phyloP scores from a whole-genome alignment of 352 stramenopile genomes.

The Globisporangium orthogonon region DNA sequence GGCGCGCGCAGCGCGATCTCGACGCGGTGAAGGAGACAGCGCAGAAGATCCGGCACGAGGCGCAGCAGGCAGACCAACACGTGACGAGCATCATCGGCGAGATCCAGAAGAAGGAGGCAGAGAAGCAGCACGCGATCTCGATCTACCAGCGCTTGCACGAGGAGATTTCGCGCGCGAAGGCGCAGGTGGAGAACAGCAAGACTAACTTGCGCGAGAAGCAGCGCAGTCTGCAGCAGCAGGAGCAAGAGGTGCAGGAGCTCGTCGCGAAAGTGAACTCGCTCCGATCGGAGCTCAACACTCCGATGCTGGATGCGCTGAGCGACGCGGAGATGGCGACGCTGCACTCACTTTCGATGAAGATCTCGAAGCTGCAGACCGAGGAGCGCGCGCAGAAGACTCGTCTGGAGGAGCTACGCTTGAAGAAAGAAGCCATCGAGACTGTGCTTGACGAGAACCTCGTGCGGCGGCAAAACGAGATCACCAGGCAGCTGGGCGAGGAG shows the following conservation, averaged over 20 bases:
- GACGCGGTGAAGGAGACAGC: constrained; percentile 67
- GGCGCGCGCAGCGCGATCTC: constrained; percentile 65
- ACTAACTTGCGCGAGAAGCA: constrained; percentile 46
- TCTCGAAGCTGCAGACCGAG: constrained; percentile 79
- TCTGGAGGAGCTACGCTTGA: constrained; percentile 86
- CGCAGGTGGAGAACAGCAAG: constrained; percentile 66
- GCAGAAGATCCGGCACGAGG: constrained; percentile 78
- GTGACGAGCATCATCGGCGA: constrained; percentile 77
- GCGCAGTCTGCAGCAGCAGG: constrained; percentile 44
- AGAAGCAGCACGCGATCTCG: constrained; percentile 71
- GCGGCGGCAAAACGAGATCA: constrained; percentile 71
- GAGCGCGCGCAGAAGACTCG: constrained; percentile 75
- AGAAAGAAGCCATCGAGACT: constrained; percentile 86
- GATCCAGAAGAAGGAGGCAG: constrained; percentile 78
- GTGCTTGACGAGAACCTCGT: constrained; percentile 92
- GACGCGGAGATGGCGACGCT: constrained; percentile 39
- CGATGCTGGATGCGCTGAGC: constrained; percentile 72
- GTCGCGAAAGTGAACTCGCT: constrained; percentile 43
- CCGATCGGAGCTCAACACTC: constrained; percentile 51
- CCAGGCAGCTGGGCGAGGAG: constrained; percentile 47
- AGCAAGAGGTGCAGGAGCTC: constrained; percentile 62
- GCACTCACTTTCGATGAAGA: constrained; percentile 55
- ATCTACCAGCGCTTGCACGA: constrained; percentile 72
- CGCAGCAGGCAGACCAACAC: constrained; percentile 88
- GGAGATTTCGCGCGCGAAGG: constrained; percentile 73